Base-by-base conservation (phyloP, 1,284 basidiomycete species). In the Cystodermella granulosa region DNA sequence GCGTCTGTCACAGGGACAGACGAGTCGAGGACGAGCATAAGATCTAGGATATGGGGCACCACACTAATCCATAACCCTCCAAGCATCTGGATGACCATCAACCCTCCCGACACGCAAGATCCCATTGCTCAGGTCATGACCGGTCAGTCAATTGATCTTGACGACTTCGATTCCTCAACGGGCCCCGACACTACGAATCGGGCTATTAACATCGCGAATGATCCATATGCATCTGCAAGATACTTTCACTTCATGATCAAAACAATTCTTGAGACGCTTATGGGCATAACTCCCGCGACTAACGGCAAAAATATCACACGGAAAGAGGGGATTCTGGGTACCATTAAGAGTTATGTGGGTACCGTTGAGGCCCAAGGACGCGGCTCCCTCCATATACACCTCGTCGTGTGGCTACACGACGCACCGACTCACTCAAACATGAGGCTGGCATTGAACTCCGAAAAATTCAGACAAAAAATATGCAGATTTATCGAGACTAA, bases 161-260 rank as follows among this genome's bases (percentile, higher is more conserved):
- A 74, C 41, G 5, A 43, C 0, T 71, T 73, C 42, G 24, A 46
- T 1, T 20, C 49, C 2, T 50, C 51, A 5, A 17, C 46, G 4
- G 69, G 66, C 0, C 71, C 66, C 0, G 55, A 55, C 17, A 51
- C 45, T 4, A 45, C 53, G 0, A 13, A 61, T 35, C 53, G 62
- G 0, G 59, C 61, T 1, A 5, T 42, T 1, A 72, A 68, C 37
- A 60, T 74, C 3, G 63, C 69, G 0, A 11, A 23, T 0, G 67
- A 76, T 55, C 68, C 69, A 13, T 74, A 58, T 49, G 67, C 67
- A 0, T 56, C 67, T 0, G 63, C 67, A 0, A 55, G 66, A 34
- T 75, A 65, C 45, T 75, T 70, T 45, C 61, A n/a, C n/a, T n/a
- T n/a, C n/a, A n/a, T 66, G 0, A 65, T 75, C 3, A 15, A 51